A percentile compares a stretch with the other conserved stretches of the same genome.
Conservation (phyloP, 495 filamentous ascomycete genomes). For the Podospora bellae-mahoneyi region DNA sequence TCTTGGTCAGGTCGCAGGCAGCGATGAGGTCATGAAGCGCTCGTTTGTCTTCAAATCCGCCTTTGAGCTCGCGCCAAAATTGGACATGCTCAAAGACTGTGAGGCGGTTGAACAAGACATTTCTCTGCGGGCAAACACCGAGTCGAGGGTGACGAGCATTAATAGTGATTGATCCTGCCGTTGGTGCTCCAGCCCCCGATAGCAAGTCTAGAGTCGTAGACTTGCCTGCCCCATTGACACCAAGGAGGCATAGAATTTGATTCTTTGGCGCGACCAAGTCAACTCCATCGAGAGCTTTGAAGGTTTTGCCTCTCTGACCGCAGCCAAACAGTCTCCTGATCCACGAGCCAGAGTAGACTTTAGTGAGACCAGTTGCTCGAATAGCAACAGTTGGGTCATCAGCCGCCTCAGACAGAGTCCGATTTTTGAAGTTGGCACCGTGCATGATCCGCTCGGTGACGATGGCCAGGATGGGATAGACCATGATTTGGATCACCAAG, state of each 20-base stretch:
- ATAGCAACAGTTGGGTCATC: constrained; percentile 29
- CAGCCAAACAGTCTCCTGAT: constrained; percentile 47
- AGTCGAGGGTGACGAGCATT: constrained; percentile 39
- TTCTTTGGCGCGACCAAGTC: constrained; percentile 61
- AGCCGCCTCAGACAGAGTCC: constrained; percentile 41
- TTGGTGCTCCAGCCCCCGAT: constrained; percentile 65
- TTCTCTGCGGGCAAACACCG: constrained; percentile 72
- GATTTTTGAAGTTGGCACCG: constrained; percentile 60
- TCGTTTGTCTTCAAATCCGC: constrained; percentile 45
- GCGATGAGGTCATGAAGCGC: constrained; percentile 56
- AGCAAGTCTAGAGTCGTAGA: constrained; percentile 79
- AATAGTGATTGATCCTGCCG: constrained; percentile 63
- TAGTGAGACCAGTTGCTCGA: constrained; percentile 63
- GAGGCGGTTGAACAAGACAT: constrained; percentile 75
- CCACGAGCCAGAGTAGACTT: constrained; percentile 67
- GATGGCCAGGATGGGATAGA: constrained; percentile 64
- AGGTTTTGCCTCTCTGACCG: constrained; percentile 51
- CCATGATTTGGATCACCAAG: constrained; percentile 64
- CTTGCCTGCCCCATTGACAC: constrained; percentile 81
- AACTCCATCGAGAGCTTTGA: constrained; percentile 65
- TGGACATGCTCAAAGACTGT: constrained; percentile 73
- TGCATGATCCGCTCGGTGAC: constrained; percentile 64
- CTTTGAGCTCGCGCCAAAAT: constrained; percentile 72
- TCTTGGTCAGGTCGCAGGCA: constrained; percentile 64
- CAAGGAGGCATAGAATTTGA: constrained; percentile 72